Evolutionary conservation across 352 stramenopile genomes (phyloP).

Genomic region (Phytophthora cryptogea): DNA sequence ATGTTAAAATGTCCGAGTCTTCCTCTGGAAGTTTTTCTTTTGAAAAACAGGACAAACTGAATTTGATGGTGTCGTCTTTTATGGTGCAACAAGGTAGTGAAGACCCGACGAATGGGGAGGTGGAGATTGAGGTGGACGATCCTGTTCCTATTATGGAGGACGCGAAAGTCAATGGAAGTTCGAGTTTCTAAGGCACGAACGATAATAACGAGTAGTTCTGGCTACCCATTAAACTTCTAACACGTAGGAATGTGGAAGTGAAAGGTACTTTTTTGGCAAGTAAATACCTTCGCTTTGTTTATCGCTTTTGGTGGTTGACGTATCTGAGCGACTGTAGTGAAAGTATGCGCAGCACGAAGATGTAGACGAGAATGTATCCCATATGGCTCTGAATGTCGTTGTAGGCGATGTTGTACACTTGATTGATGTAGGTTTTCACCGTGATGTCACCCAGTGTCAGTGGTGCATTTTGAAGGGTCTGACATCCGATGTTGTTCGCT

Average conservation of each 20-base stretch:
- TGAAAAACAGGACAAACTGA: constrained; percentile 18
- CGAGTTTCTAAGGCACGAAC: not conserved
- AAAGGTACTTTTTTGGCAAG: no score
- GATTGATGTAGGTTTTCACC: constrained; percentile 28
- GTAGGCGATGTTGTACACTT: constrained; percentile 37
- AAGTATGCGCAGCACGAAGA: constrained; percentile 19
- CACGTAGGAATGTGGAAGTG: constrained; percentile 1
- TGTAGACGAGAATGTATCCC: constrained; percentile 25
- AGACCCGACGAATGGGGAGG: constrained; percentile 7
- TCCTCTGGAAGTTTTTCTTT: constrained; percentile 22
- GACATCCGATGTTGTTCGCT: constrained; percentile 9
- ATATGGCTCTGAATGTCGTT: constrained; percentile 32
- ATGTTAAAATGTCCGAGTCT: constrained; percentile 5
- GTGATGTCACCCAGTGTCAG: constrained; percentile 9
- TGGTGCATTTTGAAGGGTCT: constrained; percentile 9
- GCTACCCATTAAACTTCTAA: not conserved
- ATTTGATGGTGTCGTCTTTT: constrained; percentile 22
- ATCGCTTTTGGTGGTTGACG: constrained; percentile 21
- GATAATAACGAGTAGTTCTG: not conserved
- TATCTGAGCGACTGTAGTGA: constrained; percentile 12
- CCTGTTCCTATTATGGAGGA: constrained; percentile 4
- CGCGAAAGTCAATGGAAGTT: not conserved
- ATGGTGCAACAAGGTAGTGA: constrained; percentile 18
- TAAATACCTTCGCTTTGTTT: not conserved
- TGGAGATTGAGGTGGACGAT: constrained; percentile 12